Evolutionary conservation across 2,329 filamentous ascomycete genomes (phyloP), one percentile per base, ranked within the genome.

Genomic region (Scopulariopsis brevicaulis): DNA sequence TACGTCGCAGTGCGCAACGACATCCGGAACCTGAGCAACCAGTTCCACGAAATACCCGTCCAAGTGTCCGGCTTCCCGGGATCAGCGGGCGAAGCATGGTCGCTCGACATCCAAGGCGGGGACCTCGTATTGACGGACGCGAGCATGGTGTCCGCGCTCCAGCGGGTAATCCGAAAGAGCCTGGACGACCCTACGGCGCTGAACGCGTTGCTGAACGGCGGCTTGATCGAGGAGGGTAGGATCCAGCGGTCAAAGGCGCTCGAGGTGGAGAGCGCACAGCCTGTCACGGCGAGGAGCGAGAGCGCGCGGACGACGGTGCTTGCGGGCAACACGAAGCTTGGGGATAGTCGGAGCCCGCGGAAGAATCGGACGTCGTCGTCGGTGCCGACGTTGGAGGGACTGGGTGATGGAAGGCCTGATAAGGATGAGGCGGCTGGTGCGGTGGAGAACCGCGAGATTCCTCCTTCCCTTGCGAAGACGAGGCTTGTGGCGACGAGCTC

Each of bases 401-500:
- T 46, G 35, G 25, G 37, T 37, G 12, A 53, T 3, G 20, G 15
- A 25, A 22, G 53, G 61, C 15, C 57, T 51, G n/a, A 58, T 52
- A 25, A 56, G 62, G 22, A 57, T 10, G 51, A 56, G 48, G 20
- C 35, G 53, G 22, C 57, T 12, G 51, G 54, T 43, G 20, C 28
- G 53, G 55, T 37, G 22, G 59, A 43, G 18, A 25, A 67, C 62
- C 18, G 64, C 20, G 66, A 68, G 52, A 62, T 72, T n/a, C 72
- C 74, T 1, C 71, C 76, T 0, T 76, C 83, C 1, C 74, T 94
- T 18, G 74, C 77, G 11, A 69, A 75, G 37, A 82, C 87, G 0
- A 79, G 72, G 57, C 76, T 96, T 22, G 73, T 88, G n/a, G 90
- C 89, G 4, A 96, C 92, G 0, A 83, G 85, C 0, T 96, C 92